Evolutionary conservation across 805 yeast species (phyloP).

Genomic region (Candida schatavii): DNA sequence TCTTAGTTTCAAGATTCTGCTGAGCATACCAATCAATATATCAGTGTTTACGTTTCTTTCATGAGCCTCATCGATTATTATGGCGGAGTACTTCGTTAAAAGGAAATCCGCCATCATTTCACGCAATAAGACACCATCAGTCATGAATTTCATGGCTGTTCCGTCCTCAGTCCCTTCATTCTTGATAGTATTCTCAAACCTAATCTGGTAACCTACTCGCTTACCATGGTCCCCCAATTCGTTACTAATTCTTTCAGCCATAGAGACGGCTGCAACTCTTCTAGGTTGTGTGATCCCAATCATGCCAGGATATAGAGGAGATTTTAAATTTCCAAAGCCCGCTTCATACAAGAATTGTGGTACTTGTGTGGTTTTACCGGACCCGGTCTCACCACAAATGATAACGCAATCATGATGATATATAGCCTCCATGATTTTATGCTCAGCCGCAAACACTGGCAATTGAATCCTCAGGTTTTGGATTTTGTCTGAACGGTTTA

Average conservation of each 20-base stretch:
- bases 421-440: slow-evolving; percentile 90
- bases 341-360: slow-evolving; percentile 95
- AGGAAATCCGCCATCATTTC: slow-evolving; percentile 90
- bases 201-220: slow-evolving; percentile 75
- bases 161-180: slow-evolving; percentile 42
- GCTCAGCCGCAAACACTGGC: slow-evolving; percentile 91
- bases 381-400: slow-evolving; percentile 97
- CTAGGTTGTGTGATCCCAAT: slow-evolving; percentile 96
- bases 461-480: slow-evolving; percentile 66
- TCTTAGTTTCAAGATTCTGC: slow-evolving; percentile 79
- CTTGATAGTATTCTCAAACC: slow-evolving; percentile 71
- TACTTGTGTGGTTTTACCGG: slow-evolving; percentile 97
- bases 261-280: slow-evolving; percentile 90
- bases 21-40: slow-evolving; percentile 89
- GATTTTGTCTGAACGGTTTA: slow-evolving; percentile 62
- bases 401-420: slow-evolving; percentile 88
- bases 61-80: slow-evolving; percentile 96
- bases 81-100: slow-evolving; percentile 76
- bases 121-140: slow-evolving; percentile 89
- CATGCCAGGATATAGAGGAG: slow-evolving; percentile 70
- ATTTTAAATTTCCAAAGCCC: slow-evolving; percentile 75
- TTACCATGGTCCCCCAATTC: slow-evolving; percentile 73
- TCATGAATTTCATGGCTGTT: slow-evolving; percentile 84
- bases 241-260: slow-evolving; percentile 76
- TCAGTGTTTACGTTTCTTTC: slow-evolving; percentile 96